Percentiles rank a stretch among this genome's conserved stretches.
Conservation (phyloP, 2,329 filamentous ascomycete genomes). For the Paramyrothecium sp. region DNA sequence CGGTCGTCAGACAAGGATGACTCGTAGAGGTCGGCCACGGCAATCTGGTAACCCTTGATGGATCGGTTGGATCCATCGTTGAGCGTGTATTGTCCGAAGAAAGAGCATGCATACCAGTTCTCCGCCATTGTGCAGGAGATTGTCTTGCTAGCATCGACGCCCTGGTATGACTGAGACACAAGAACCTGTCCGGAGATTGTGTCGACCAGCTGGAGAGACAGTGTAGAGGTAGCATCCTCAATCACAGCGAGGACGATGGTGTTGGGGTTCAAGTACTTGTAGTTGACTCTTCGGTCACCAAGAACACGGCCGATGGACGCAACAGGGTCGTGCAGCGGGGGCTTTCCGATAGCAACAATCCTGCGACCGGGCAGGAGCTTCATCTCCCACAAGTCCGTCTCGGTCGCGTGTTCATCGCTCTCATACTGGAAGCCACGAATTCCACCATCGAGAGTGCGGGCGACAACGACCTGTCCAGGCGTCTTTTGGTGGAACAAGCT, state of each 20-base stretch:
- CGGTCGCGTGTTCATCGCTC: slow-evolving; percentile 35
- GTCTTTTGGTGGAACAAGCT: slow-evolving; percentile 43
- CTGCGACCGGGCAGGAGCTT: slow-evolving; percentile 62
- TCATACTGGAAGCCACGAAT: slow-evolving; percentile 57
- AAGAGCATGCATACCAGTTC: slow-evolving; percentile 93
- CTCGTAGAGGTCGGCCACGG: slow-evolving; percentile 88
- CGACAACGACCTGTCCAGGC: slow-evolving; percentile 54
- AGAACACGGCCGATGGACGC: slow-evolving; percentile 94
- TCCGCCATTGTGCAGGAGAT: slow-evolving; percentile 81
- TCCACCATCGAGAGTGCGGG: slow-evolving; percentile 45
- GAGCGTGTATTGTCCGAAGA: slow-evolving; percentile 62
- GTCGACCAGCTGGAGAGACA: slow-evolving; percentile 79
- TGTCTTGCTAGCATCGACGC: slow-evolving; percentile 71
- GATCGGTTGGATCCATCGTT: slow-evolving; percentile 50
- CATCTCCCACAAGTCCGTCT: slow-evolving; percentile 70
- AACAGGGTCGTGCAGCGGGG: slow-evolving; percentile 77
- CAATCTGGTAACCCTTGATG: slow-evolving; percentile 81
- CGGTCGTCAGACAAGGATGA: slow-evolving; percentile 81
- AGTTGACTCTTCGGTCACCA: slow-evolving; percentile 87
- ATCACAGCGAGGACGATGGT: slow-evolving; percentile 72
- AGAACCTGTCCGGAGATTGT: slow-evolving; percentile 81
- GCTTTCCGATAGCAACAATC: slow-evolving; percentile 66
- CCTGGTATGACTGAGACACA: slow-evolving; percentile 66
- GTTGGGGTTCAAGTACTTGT: slow-evolving; percentile 96
- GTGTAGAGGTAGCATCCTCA: slow-evolving; percentile 54